phyloP scores from a whole-genome alignment of 768 basidiomycete genomes.

The Lyophyllum shimeji region DNA sequence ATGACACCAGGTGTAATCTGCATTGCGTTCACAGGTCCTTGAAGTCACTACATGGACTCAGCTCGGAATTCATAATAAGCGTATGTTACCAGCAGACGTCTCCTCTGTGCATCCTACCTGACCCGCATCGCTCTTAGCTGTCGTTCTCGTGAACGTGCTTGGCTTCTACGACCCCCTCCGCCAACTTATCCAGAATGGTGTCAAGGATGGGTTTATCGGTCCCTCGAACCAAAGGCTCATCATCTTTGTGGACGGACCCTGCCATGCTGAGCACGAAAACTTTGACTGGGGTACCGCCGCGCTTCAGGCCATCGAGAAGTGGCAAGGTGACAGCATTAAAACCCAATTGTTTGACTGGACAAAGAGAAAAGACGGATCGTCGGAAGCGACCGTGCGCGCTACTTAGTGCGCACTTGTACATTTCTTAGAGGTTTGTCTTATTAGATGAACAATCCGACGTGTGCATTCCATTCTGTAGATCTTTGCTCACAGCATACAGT shows the following conservation, averaged over 20 bases:
- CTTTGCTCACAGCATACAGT: background rate
- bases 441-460: background rate
- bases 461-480: background rate
- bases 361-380: slow-evolving; percentile 31
- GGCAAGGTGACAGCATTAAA: slow-evolving; percentile 38
- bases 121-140: slow-evolving; percentile 46
- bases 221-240: slow-evolving; percentile 61
- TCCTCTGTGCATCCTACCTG: background rate
- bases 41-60: slow-evolving; percentile 97
- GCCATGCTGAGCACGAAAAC: slow-evolving; percentile 46
- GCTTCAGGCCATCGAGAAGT: slow-evolving; percentile 59
- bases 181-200: slow-evolving; percentile 63
- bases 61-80: slow-evolving; percentile 82
- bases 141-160: slow-evolving; percentile 84
- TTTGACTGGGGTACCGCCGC: slow-evolving; percentile 83
- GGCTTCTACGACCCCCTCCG: slow-evolving; percentile 85
- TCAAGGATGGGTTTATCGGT: slow-evolving; percentile 75
- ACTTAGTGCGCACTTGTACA: background rate
- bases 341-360: slow-evolving; percentile 55
- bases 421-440: background rate
- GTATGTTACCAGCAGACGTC: slow-evolving; percentile 32
- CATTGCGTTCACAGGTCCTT: slow-evolving; percentile 50
- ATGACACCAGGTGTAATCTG: slow-evolving; percentile 1
- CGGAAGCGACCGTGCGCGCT: slow-evolving; percentile 5
- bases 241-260: slow-evolving; percentile 69